These are phyloP conservation scores for Eragrostis curvula DNA, from an alignment of 176 grass and related monocot species.

Conservation along the genomic window DNA sequence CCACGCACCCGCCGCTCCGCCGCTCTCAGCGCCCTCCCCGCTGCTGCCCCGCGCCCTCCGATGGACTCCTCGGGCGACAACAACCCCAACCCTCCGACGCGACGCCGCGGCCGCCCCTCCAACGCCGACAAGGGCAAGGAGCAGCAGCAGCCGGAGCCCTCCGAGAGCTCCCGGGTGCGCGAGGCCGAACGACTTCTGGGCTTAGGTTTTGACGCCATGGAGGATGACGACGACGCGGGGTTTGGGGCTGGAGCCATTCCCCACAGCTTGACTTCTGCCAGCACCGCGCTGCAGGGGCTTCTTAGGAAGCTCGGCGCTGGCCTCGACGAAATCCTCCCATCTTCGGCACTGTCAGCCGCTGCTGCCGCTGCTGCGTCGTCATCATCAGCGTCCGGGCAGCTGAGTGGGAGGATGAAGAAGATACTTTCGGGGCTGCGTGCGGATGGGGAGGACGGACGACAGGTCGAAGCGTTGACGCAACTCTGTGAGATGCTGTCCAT, in stretches of 20 bases:
- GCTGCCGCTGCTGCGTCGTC: constrained; percentile 45
- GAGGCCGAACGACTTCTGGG: constrained; percentile 73
- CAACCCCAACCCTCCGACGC: constrained; percentile 50
- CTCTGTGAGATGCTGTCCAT: constrained; percentile 91
- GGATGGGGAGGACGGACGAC: constrained; percentile 72
- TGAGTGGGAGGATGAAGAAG: constrained; percentile 70
- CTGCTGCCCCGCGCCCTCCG: constrained; percentile 21
- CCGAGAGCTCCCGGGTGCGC: constrained; percentile 51
- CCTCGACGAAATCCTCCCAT: constrained; percentile 76
- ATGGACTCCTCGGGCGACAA: constrained; percentile 64
- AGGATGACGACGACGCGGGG: constrained; percentile 69
- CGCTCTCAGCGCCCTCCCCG: background rate
- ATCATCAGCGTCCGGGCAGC: constrained; percentile 39
- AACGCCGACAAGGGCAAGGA: constrained; percentile 77
- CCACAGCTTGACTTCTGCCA: constrained; percentile 73
- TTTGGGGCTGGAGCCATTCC: constrained; percentile 58
- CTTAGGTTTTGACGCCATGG: constrained; percentile 61
- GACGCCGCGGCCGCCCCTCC: constrained; percentile 54
- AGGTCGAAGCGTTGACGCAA: constrained; percentile 74
- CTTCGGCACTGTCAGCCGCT: constrained; percentile 44
- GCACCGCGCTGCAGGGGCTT: constrained; percentile 77
- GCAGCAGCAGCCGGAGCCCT: constrained; percentile 57
- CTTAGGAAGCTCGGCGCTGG: constrained; percentile 83
- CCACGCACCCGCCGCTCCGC: constrained; percentile 43
- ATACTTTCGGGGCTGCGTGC: constrained; percentile 65